Evolutionary conservation across 2,329 filamentous ascomycete genomes (phyloP).

Genomic region (Colletotrichum abscissum): DNA sequence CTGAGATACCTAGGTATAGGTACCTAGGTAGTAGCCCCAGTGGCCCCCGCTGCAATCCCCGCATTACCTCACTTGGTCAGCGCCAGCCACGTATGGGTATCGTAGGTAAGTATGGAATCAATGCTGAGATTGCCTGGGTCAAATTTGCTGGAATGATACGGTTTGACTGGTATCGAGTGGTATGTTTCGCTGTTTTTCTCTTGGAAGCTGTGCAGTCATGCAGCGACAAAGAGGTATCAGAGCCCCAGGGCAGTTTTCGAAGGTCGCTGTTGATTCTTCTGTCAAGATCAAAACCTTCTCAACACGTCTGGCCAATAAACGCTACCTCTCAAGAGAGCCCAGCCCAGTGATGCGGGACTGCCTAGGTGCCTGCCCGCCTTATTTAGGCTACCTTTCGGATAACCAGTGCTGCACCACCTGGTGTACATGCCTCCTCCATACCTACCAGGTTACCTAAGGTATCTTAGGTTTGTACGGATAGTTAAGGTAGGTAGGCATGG

Average conservation of each 20-base stretch:
- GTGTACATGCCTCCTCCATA: too few species aligned
- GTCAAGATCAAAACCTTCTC: neutral
- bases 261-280: neutral
- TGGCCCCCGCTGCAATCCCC: neutral
- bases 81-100: too few species aligned
- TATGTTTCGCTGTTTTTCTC: neutral
- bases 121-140: neutral
- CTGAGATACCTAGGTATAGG: too few species aligned
- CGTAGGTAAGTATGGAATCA: neutral
- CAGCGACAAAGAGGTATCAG: neutral
- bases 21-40: neutral
- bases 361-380: too few species aligned
- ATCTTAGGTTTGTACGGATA: neutral
- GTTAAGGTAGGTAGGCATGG: neutral
- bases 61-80: too few species aligned
- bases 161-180: neutral
- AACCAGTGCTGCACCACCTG: neutral
- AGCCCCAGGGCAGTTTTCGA: neutral
- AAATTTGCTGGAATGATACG: neutral
- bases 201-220: neutral
- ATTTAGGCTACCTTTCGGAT: neutral
- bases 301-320: too few species aligned
- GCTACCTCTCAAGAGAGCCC: too few species aligned
- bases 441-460: too few species aligned
- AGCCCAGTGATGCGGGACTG: too few species aligned